These are phyloP conservation scores for Zygnema circumcarinatum DNA, from an alignment of 139 green algal genomes.

Conservation along the genomic window DNA sequence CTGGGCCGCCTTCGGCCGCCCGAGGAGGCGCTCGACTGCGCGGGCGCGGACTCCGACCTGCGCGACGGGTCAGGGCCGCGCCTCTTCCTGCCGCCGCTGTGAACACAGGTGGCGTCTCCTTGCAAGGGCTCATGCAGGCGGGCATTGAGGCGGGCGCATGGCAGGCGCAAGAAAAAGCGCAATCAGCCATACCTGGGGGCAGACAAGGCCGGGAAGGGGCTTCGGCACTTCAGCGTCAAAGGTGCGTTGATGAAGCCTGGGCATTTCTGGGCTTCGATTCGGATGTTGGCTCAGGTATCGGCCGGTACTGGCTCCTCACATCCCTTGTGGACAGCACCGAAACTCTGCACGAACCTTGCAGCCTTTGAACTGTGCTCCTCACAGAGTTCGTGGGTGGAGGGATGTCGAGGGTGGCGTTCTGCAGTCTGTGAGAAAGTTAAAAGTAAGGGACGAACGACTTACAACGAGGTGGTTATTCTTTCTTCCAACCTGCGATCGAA, in stretches of 20 bases:
- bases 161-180: constrained; percentile 21
- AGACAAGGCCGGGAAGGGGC: constrained; percentile 72
- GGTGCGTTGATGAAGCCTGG: not conserved
- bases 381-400: too few relatives aligned
- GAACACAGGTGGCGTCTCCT: too few relatives aligned
- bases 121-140: too few relatives aligned
- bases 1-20: too few relatives aligned
- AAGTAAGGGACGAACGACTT: constrained; percentile 82
- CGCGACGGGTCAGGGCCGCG: not conserved
- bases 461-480: constrained; percentile 81
- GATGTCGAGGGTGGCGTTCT: too few relatives aligned
- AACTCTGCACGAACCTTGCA: too few relatives aligned
- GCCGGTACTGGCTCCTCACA: not conserved
- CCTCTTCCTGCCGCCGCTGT: too few relatives aligned
- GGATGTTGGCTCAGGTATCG: not conserved
- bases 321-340: too few relatives aligned
- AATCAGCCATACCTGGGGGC: not conserved
- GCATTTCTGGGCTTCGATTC: not conserved
- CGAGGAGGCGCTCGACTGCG: not conserved
- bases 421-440: constrained; percentile 91
- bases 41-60: not conserved
- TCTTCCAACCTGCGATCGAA: not conserved
- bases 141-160: too few relatives aligned
- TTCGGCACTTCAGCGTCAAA: constrained; percentile 80
- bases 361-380: too few relatives aligned